These are phyloP conservation scores for Macroventuria anomochaeta DNA, from an alignment of 2,329 filamentous ascomycete species.

Conservation along the genomic window DNA sequence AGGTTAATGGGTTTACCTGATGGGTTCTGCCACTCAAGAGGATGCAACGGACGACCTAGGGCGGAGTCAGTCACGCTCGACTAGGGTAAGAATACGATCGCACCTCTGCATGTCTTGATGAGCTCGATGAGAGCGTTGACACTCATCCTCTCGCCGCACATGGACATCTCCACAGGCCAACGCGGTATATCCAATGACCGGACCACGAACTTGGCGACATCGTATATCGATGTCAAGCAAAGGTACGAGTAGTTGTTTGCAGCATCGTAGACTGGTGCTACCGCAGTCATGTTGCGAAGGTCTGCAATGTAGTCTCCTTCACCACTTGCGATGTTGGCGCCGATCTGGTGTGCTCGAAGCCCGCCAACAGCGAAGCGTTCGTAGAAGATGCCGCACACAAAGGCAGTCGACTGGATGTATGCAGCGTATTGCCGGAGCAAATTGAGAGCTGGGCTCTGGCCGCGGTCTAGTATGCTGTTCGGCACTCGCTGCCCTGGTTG, in stretches of 20 bases:
- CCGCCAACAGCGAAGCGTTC: constrained; percentile 75
- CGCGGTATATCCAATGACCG: constrained; percentile 68
- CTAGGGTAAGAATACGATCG: background rate
- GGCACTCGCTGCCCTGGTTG: constrained; percentile 61
- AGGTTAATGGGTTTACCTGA: constrained; percentile 39
- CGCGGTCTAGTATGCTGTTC: constrained; percentile 67
- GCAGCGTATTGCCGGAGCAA: constrained; percentile 63
- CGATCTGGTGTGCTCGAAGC: constrained; percentile 65
- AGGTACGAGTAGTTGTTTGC: constrained; percentile 56
- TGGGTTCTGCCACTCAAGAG: constrained; percentile 54
- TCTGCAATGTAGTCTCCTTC: constrained; percentile 73
- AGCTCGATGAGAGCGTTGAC: constrained; percentile 66
- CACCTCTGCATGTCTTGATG: constrained; percentile 48
- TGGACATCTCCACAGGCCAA: constrained; percentile 73
- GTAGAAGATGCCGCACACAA: constrained; percentile 78
- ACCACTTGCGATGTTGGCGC: constrained; percentile 58
- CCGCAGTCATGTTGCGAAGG: constrained; percentile 62
- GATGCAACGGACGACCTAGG: constrained; percentile 39
- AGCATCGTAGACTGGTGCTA: constrained; percentile 64
- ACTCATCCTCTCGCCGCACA: constrained; percentile 70
- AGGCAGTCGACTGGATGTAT: constrained; percentile 71
- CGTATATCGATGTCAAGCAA: constrained; percentile 72
- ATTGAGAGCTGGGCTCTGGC: constrained; percentile 62
- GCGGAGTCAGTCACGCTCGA: constrained; percentile 13
- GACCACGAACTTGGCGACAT: constrained; percentile 74